These are phyloP conservation scores for Rehmannia glutinosa DNA, from an alignment of 257 asterid species.

Conservation along the genomic window DNA sequence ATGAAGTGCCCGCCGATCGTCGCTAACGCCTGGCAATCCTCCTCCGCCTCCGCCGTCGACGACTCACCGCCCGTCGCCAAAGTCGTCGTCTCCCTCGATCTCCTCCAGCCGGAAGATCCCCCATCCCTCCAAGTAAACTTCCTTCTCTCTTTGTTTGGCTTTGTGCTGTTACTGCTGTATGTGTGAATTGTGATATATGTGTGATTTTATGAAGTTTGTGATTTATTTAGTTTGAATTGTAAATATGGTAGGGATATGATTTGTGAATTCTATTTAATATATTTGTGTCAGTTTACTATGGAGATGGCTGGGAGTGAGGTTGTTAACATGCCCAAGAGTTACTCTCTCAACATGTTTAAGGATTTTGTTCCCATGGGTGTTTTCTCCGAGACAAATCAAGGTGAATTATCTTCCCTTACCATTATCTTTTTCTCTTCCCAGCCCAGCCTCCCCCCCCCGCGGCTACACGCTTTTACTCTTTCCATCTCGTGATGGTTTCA, in stretches of 20 bases:
- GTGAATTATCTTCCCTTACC: conserved; percentile 23
- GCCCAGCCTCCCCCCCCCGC: background rate
- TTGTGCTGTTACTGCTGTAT: background rate
- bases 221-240: conserved; percentile 3
- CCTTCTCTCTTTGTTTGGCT: background rate
- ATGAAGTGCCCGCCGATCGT: conserved; percentile 82
- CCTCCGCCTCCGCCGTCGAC: conserved; percentile 27
- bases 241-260: conserved; percentile 7
- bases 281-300: conserved; percentile 61
- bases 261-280: background rate
- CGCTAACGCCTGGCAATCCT: conserved; percentile 67
- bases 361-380: conserved; percentile 91
- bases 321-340: conserved; percentile 69
- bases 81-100: conserved; percentile 77
- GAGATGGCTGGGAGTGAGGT: conserved; percentile 73
- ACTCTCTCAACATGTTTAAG: conserved; percentile 75
- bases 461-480: background rate
- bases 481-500: background rate
- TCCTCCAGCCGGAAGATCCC: conserved; percentile 50
- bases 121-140: conserved; percentile 39
- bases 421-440: background rate
- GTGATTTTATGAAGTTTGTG: background rate
- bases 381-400: conserved; percentile 72
- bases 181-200: no score
- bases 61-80: conserved; percentile 53